These are phyloP conservation scores for Alternaria panax DNA, from an alignment of 2,329 filamentous ascomycete species.

Conservation along the genomic window DNA sequence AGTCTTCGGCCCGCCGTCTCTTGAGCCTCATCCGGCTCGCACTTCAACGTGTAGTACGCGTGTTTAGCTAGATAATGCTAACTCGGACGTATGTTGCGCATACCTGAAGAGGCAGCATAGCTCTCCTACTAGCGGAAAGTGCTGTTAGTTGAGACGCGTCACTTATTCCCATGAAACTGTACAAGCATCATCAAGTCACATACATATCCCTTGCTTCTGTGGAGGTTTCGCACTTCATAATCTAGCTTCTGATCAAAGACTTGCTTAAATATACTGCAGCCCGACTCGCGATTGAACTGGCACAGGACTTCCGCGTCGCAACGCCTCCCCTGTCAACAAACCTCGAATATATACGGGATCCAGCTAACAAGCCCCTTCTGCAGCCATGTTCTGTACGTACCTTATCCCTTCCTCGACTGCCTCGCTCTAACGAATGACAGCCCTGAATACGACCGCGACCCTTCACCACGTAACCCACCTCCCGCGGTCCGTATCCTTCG, in stretches of 20 bases:
- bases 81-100: too few relatives aligned
- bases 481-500: slow-evolving; percentile 32
- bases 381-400: slow-evolving; percentile 42
- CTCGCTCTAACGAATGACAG: slow-evolving; percentile 22
- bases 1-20: too few relatives aligned
- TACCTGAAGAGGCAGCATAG: too few relatives aligned
- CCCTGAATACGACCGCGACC: slow-evolving; percentile 41
- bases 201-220: background rate
- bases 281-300: background rate
- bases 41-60: too few relatives aligned
- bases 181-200: slow-evolving; percentile 7
- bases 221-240: background rate
- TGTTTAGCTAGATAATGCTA: too few relatives aligned
- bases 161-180: slow-evolving; percentile 17
- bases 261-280: too few relatives aligned
- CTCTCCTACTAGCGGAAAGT: too few relatives aligned
- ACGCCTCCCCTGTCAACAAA: too few relatives aligned
- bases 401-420: background rate
- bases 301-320: background rate
- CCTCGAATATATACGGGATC: background rate
- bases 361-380: background rate
- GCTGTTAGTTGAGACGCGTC: slow-evolving; percentile 8
- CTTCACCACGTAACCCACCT: slow-evolving; percentile 47
- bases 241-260: background rate
- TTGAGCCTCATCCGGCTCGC: too few relatives aligned